Conservation (phyloP, 2,329 filamentous ascomycete genomes). For the Tolypocladium album region DNA sequence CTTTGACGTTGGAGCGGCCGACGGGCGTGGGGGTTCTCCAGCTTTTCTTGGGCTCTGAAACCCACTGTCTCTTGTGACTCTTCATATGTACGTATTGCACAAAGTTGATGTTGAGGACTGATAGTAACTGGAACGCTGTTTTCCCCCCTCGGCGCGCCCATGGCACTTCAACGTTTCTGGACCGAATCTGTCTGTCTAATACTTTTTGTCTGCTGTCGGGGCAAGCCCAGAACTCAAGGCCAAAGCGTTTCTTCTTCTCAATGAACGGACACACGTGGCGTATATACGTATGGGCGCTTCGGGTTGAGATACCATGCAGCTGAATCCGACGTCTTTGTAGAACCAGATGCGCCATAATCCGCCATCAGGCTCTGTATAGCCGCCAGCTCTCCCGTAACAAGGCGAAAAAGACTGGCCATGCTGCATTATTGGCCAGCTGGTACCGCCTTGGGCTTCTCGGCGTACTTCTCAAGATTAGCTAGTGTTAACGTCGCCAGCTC, state of each 20-base stretch:
- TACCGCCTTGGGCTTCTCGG: background rate
- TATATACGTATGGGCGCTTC: background rate
- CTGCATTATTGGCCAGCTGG: background rate
- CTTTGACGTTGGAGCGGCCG: background rate
- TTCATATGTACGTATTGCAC: background rate
- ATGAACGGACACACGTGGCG: background rate
- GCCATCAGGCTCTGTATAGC: background rate
- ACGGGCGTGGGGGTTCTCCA: background rate
- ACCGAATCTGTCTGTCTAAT: too few species aligned
- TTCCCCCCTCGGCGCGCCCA: too few species aligned
- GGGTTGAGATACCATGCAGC: background rate
- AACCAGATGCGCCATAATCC: background rate
- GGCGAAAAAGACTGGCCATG: background rate
- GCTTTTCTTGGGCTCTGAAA: background rate
- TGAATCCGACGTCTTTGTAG: background rate
- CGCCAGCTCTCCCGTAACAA: background rate
- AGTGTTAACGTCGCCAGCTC: background rate
- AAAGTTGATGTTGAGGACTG: background rate
- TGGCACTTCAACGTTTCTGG: background rate
- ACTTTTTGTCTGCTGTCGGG: background rate
- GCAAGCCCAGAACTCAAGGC: background rate
- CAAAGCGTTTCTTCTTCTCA: background rate
- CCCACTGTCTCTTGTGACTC: background rate
- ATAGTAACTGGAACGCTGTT: background rate
- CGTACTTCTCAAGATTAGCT: background rate